Evolutionary conservation across 163 green algal genomes (phyloP), one percentile per base, ranked within the genome.

Genomic region (Chlamydomonas reinhardtii): DNA sequence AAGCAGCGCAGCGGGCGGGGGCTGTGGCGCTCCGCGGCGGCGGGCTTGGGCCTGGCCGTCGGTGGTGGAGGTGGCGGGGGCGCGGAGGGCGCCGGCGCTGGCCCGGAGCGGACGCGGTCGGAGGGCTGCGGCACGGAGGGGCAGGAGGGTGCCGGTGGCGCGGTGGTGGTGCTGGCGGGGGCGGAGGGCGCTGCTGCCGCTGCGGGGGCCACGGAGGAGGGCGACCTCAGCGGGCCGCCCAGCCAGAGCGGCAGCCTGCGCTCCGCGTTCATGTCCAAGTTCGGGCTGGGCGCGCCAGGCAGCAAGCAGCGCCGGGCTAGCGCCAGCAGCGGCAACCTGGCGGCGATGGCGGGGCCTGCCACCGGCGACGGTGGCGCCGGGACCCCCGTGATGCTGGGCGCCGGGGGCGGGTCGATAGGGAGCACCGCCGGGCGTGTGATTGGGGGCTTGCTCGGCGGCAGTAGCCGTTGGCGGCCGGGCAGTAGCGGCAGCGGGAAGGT

Each of bases 281-380:
- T 74, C 43, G 59, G 59, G 0, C 59, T 66, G 22, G 59, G 24
- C 59, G 71, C 31, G 29, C 62, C 35, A 27, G 14, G 15, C 27
- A 24, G 43, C 31, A 35, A 39, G 35, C 24, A 64, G 22, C 76
- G 64, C 34, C 64, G 76, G 0, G 24, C 31, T 66, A 75, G 62
- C 43, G 31, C 37, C 31, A 85, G 71, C 66, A 76, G 66, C 66
- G 56, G 77, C 77, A 76, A 29, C 65, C 43, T 85, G 8, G 76
- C 62, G 4, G 76, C 76, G 29, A 32, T 76, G 43, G 77, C 77
- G 19, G 48, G 61, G 37, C 76, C 74, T 37, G 62, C 64, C 27
- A 56, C 29, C 76, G 20, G 52, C 37, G 62, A 62, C 2, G 31
- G 73, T 12, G 20, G 59, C 27, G 35, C 48, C 6, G 48, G 11